Base-by-base conservation (phyloP, 164 flowering plant species). In the Sextonia rubra region DNA sequence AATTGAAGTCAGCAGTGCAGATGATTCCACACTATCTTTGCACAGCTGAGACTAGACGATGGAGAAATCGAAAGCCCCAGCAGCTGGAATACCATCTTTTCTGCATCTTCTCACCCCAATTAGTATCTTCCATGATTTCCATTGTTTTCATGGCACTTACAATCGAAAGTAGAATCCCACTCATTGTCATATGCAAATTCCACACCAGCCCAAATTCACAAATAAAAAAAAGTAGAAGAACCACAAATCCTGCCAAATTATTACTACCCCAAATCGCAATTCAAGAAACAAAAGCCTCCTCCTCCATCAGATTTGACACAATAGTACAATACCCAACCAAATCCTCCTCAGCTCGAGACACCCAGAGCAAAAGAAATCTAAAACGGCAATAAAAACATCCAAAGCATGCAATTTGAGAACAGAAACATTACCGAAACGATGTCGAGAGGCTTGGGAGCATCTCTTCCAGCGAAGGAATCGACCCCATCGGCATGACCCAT, bases 391-490 rank as follows among this genome's bases (percentile, higher is more conserved):
- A 37, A 37, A 37, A 37, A 37, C 44, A 37, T 37, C 44, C 44
- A 37, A 37, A 8, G 8, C 44, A 37, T 37, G 44, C 44, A 8
- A 8, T 37, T 7, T 37, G 44, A 37, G 11, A 29, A n/a, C 3
- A 29, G 70, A 47, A 61, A 75, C 81, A 90, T 18, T 77, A 92
- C 99, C 74, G 97, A 87, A 23, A 92, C 91, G 24, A 91, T 77
- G 71, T 92, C 99, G 26, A 94, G 90, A 0, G 97, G 95, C 81
- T 94, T 94, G 1, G 97, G 92, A n/a, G 83, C 85, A 77, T 95
- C 98, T 73, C 94, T 83, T 2, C 70, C 92, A 6, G 0, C 77
- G 80, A 14, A n/a, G 68, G 17, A 77, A 75, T 47, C 73, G 23
- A 79, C 68, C 20, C 75, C 81, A 60, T 77, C 79, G 26, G 8